Base-by-base conservation (phyloP, 441 rosid species). In the Adansonia gregorii region DNA sequence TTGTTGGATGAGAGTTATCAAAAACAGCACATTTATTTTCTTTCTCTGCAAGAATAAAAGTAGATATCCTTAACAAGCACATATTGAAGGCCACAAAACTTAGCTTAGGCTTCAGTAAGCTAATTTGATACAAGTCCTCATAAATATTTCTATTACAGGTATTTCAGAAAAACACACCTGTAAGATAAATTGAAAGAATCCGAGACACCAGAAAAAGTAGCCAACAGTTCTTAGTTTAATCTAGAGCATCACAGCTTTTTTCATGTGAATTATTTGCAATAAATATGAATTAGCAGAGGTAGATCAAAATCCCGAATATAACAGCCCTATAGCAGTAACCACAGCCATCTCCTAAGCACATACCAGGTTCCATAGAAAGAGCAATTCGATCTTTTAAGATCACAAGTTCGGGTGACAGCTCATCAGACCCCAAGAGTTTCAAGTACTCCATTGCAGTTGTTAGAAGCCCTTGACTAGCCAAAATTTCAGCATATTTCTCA, bases 401-500 rank as follows among this genome's bases (percentile, higher is more conserved):
- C 43, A 83, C 78, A 75, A 94, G 98, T 81, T 97, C 98, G 77
- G 96, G 94, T 74, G 99, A 89, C 87, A 93, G 82, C 77, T 89
- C 98, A 74, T 93, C 80, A 65, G 69, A 74, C 61, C 63, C 55
- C 67, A 64, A 78, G 64, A 82, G 82, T 74, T 73, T 76, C 55
- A 78, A 73, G 82, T 81, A 79, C 78, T 93, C 99, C 92, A 86
- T 79, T 45, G 89, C 89, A 61, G 86, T 84, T 15, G 79, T 90
- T 79, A 95, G 85, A 81, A 92, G 97, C 78, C 99, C 99, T 79
- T 97, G 99, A 81, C 99, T 92, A 52, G 99, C 97, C 84, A 97
- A 87, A 84, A 97, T 95, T 85, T 97, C 99, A 43, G 98, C 94
- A 86, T 97, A 97, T 76, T 91, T 95, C 92, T 95, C 99, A 84